phyloP scores from a whole-genome alignment of 345 rosid genomes.

The Pistacia vera region DNA sequence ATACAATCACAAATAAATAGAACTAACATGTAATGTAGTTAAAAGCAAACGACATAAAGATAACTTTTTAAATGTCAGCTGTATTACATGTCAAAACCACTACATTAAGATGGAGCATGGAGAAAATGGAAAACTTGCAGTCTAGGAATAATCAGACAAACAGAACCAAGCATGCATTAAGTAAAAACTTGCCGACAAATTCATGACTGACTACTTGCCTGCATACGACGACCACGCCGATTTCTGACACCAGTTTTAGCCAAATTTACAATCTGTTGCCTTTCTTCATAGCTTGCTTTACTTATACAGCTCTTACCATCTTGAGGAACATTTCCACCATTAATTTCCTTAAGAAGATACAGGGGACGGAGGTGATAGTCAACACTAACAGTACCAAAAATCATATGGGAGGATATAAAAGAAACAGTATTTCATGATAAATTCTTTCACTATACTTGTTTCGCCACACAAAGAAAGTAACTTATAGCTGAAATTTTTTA shows the following conservation, averaged over 20 bases:
- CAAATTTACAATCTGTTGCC: slow-evolving; percentile 56
- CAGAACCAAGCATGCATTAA: background rate
- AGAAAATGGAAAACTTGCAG: background rate
- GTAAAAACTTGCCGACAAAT: background rate
- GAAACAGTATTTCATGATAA: background rate
- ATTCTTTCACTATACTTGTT: background rate
- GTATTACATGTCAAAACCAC: background rate
- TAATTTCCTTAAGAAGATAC: slow-evolving; percentile 41
- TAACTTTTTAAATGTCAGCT: background rate
- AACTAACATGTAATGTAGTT: background rate
- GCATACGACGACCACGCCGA: slow-evolving; percentile 79
- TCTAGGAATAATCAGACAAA: background rate
- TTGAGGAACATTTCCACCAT: slow-evolving; percentile 27
- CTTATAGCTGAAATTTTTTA: background rate
- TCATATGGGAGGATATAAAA: background rate
- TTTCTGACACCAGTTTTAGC: slow-evolving; percentile 78
- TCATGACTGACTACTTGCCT: slow-evolving; percentile 42
- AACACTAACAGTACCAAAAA: background rate
- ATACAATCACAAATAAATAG: background rate
- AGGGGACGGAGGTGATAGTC: background rate
- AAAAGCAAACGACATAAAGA: background rate
- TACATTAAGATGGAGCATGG: background rate
- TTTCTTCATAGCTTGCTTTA: slow-evolving; percentile 41
- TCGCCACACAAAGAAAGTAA: background rate
- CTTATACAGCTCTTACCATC: slow-evolving; percentile 31